These are phyloP conservation scores for Aphanomyces invadans DNA, from an alignment of 352 stramenopile genomes.

Conservation along the genomic window DNA sequence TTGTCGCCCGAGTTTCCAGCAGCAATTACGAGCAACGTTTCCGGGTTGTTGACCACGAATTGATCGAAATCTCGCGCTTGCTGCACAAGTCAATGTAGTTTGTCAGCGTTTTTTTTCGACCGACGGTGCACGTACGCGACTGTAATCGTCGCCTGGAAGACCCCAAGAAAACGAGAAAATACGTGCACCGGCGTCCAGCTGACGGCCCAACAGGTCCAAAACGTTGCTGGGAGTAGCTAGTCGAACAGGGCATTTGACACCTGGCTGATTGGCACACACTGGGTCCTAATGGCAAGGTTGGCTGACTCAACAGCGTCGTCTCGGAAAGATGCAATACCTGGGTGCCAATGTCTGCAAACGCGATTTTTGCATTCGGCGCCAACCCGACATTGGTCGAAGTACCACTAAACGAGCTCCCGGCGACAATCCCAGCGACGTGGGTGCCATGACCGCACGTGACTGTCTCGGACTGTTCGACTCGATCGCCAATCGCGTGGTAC, in stretches of 20 bases:
- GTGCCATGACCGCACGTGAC: slow-evolving; percentile 81
- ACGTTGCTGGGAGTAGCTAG: slow-evolving; percentile 58
- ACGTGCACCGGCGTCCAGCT: slow-evolving; percentile 58
- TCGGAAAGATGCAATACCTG: too few relatives aligned
- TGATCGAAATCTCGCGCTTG: slow-evolving; percentile 69
- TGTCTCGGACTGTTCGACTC: slow-evolving; percentile 51
- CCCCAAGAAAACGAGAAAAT: slow-evolving; percentile 85
- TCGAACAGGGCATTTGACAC: slow-evolving; percentile 39
- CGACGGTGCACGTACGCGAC: slow-evolving; percentile 26
- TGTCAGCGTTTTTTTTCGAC: too few relatives aligned
- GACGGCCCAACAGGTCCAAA: slow-evolving; percentile 47
- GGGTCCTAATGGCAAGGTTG: slow-evolving; percentile 25
- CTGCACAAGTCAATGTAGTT: too few relatives aligned
- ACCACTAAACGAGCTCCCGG: slow-evolving; percentile 63
- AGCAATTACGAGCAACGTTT: slow-evolving; percentile 79
- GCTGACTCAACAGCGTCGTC: too few relatives aligned
- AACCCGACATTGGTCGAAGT: slow-evolving; percentile 55
- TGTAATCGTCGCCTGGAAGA: slow-evolving; percentile 68
- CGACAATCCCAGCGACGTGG: slow-evolving; percentile 75
- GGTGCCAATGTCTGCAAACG: slow-evolving; percentile 87
- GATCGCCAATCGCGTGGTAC: slow-evolving; percentile 70
- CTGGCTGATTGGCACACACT: slow-evolving; percentile 37
- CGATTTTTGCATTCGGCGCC: slow-evolving; percentile 66
- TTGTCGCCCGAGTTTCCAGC: slow-evolving; percentile 85
- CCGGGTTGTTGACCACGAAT: slow-evolving; percentile 80